Percentiles rank a stretch among this genome's conserved stretches.
Evolutionary conservation across 805 yeast genomes (phyloP).

Genomic region (Pichia cabralensis): DNA sequence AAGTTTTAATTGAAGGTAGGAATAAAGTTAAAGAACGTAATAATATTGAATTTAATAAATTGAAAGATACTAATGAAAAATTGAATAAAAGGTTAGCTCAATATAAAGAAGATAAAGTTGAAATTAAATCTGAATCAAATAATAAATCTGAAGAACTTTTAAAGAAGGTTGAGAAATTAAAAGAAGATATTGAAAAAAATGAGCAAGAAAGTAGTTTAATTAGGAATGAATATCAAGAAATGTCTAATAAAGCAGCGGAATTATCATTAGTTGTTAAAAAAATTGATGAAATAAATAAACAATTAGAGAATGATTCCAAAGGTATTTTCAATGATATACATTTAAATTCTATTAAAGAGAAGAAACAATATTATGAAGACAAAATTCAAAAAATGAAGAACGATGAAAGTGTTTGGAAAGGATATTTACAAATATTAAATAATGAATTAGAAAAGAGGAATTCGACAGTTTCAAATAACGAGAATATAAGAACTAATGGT

Average conservation of each 20-base stretch:
- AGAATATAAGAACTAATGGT: background rate
- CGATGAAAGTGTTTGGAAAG: constrained; percentile 19
- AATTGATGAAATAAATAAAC: constrained; percentile 18
- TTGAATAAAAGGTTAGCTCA: background rate
- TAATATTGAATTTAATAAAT: constrained; percentile 15
- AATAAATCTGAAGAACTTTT: constrained; percentile 7
- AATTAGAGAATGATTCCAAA: constrained; percentile 21
- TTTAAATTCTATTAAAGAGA: constrained; percentile 8
- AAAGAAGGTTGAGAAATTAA: constrained; percentile 2
- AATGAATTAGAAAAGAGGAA: constrained; percentile 17
- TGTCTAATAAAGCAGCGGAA: constrained; percentile 40
- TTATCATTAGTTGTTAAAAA: constrained; percentile 22
- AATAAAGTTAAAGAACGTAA: constrained; percentile 24
- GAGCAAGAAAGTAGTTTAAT: constrained; percentile 21
- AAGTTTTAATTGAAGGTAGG: constrained; percentile 21
- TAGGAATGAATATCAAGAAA: constrained; percentile 34
- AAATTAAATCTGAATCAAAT: constrained; percentile 6
- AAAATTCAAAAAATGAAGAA: constrained; percentile 8
- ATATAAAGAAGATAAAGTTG: background rate
- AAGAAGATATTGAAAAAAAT: constrained; percentile 10
- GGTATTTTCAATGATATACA: constrained; percentile 27
- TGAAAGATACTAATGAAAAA: background rate
- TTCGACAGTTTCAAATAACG: no score
- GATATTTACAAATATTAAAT: constrained; percentile 18
- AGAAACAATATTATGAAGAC: constrained; percentile 6